A percentile compares a stretch with the other conserved stretches of the same genome.
phyloP scores from a whole-genome alignment of 2,329 filamentous ascomycete species.

The Stagonosporopsis cucurbitacearum region DNA sequence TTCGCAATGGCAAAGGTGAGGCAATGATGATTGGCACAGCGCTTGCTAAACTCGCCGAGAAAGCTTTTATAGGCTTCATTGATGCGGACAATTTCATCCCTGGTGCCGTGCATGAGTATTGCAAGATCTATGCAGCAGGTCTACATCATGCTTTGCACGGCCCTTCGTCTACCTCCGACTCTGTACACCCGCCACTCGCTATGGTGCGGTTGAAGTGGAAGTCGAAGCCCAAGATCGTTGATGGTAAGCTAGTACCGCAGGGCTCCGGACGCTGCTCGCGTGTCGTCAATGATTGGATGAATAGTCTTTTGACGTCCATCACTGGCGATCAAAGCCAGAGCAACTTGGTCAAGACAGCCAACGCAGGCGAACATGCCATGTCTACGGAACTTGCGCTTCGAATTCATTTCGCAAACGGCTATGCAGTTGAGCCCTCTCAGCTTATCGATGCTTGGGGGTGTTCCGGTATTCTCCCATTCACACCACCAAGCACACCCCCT shows the following conservation, averaged over 20 bases:
- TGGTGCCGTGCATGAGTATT: constrained; percentile 27
- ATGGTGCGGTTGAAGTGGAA: constrained; percentile 32
- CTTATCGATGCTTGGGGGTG: constrained; percentile 20
- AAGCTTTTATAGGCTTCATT: constrained; percentile 22
- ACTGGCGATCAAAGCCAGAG: neutral
- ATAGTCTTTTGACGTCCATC: constrained; percentile 8
- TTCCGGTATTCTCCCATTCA: neutral
- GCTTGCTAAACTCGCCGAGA: constrained; percentile 16
- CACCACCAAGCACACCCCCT: neutral
- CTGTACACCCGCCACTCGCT: neutral
- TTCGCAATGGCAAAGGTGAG: constrained; percentile 26
- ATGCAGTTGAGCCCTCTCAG: constrained; percentile 27
- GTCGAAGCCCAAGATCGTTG: constrained; percentile 23
- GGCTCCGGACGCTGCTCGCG: constrained; percentile 23
- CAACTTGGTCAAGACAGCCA: constrained; percentile 16
- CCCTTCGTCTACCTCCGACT: neutral
- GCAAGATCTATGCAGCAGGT: constrained; percentile 26
- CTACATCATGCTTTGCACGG: constrained; percentile 14
- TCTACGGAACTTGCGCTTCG: constrained; percentile 18
- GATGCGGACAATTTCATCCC: constrained; percentile 27
- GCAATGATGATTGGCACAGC: constrained; percentile 24
- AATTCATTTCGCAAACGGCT: constrained; percentile 23
- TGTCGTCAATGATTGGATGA: constrained; percentile 26
- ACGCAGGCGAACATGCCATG: constrained; percentile 30
- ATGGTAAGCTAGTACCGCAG: constrained; percentile 15